Percentiles rank a stretch among this genome's conserved stretches.
Conservation (phyloP, 1,284 basidiomycete species). For the Ceratorhiza oryzae-sativae region DNA sequence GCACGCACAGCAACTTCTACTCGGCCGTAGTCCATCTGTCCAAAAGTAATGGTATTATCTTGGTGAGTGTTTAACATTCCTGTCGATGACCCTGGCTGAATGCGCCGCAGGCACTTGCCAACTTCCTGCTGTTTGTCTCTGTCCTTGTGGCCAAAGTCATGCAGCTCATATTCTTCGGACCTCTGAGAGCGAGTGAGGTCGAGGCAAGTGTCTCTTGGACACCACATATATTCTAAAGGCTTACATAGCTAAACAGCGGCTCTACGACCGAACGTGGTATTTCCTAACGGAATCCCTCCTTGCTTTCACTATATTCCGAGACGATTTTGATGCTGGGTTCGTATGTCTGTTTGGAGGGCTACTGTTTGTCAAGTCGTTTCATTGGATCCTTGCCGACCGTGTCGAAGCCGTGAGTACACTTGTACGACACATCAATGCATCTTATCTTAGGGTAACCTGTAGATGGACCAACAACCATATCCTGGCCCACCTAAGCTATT, state of each 20-base stretch:
- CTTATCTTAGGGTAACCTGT: conserved; percentile 35
- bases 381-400: conserved; percentile 94
- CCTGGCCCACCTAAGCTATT: conserved; percentile 83
- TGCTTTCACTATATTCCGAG: conserved; percentile 95
- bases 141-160: conserved; percentile 78
- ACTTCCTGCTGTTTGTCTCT: conserved; percentile 84
- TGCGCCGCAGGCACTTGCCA: conserved; percentile 83
- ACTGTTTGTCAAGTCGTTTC: conserved; percentile 95
- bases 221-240: conserved; percentile 22
- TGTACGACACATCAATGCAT: not conserved
- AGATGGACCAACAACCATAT: conserved; percentile 97
- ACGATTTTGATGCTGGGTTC: conserved; percentile 92
- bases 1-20: conserved; percentile 91
- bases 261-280: conserved; percentile 97
- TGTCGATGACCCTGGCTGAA: not conserved
- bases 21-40: conserved; percentile 92
- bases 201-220: conserved; percentile 67
- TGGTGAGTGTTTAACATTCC: conserved; percentile 62
- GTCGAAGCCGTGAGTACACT: conserved; percentile 88
- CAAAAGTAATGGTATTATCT: conserved; percentile 85
- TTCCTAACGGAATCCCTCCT: conserved; percentile 95
- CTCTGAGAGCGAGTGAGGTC: conserved; percentile 85
- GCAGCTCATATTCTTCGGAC: conserved; percentile 92
- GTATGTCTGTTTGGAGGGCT: conserved; percentile 91
- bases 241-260: conserved; percentile 62